These are phyloP conservation scores for Ramaria rubella DNA, from an alignment of 768 basidiomycete genomes.

Conservation along the genomic window DNA sequence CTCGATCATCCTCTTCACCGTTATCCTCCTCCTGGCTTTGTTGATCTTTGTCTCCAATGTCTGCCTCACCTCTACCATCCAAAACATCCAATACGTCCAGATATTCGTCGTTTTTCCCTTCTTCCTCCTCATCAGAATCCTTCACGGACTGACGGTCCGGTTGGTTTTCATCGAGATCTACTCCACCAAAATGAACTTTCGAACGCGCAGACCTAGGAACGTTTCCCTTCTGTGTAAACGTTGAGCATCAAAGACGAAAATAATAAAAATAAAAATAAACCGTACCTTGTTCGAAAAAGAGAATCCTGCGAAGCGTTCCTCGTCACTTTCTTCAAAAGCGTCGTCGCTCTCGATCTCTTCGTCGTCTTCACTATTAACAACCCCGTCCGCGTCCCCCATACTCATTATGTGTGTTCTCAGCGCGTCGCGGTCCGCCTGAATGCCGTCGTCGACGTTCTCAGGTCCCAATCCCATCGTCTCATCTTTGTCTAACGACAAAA, in stretches of 20 bases:
- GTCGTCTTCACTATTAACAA: slow-evolving; percentile 55
- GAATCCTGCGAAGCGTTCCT: slow-evolving; percentile 70
- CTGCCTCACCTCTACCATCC: slow-evolving; percentile 51
- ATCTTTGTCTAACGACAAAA: slow-evolving; percentile 49
- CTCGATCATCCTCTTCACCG: slow-evolving; percentile 40
- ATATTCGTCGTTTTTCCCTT: slow-evolving; percentile 45
- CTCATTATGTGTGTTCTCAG: slow-evolving; percentile 23
- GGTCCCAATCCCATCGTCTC: slow-evolving; percentile 36
- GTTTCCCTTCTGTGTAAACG: slow-evolving; percentile 21
- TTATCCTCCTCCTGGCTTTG: slow-evolving; percentile 25
- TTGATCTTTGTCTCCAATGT: slow-evolving; percentile 27
- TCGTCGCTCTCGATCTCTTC: slow-evolving; percentile 83
- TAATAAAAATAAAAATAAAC: not conserved
- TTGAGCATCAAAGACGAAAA: not conserved
- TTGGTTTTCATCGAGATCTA: slow-evolving; percentile 62
- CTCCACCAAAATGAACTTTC: slow-evolving; percentile 42
- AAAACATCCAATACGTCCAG: slow-evolving; percentile 61
- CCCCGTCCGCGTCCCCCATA: slow-evolving; percentile 25
- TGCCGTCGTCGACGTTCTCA: slow-evolving; percentile 34
- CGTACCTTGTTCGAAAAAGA: slow-evolving; percentile 31
- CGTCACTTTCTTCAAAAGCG: slow-evolving; percentile 77
- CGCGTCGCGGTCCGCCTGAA: slow-evolving; percentile 17
- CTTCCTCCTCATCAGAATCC: slow-evolving; percentile 28
- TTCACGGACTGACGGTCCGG: not conserved
- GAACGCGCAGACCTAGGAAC: slow-evolving; percentile 26